Evolutionary conservation across 2,329 filamentous ascomycete species (phyloP), one percentile per base, ranked within the genome.

Genomic region (Trichoderma citrinoviride): DNA sequence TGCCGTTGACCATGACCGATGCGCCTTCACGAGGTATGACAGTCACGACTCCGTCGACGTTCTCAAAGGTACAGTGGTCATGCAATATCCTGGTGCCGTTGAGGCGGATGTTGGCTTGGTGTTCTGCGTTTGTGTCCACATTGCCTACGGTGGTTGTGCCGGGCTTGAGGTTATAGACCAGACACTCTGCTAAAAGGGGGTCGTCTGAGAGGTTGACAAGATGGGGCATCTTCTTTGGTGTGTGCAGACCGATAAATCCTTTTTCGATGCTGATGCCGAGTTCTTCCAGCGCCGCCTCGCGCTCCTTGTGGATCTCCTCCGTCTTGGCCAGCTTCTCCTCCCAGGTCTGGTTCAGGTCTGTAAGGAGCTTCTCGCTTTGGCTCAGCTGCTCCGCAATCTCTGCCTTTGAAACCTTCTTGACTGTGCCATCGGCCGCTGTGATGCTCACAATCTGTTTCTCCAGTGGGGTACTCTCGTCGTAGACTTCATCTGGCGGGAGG

Each of bases 201-300:
- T 95, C 91, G 74, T 95, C 91, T n/a, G 93, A 97, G 70, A 99
- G 80, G 76, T 99, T 99, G 78, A 99, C 95, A 78, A 99, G 80
- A 87, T 99, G 95, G 8, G 95, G 95, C 92, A 98, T 99, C 79
- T 97, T 97, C 81, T 99, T 99, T 0, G 95, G 95, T 21, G 93
- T 98, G 66, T 92, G 94, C 67, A 99, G 81, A 15, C 95, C 95
- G 67, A 99, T 89, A 73, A 97, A 97, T 7, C 95, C 95, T 77
- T 99, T 99, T 75, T 99, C 95, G 70, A 99, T 99, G 77, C 93
- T 98, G 78, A 99, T 98, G 69, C 95, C 95, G 49, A 99, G 85
- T 76, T 99, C 95, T 79, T 99, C 95, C 52, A 99, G 81, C 10
- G 95, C 95, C 54, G 93, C 88, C 77, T 99, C 95, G 70, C 95